Evolutionary conservation across 257 asterid genomes (phyloP).

Genomic region (Plantago ovata): DNA sequence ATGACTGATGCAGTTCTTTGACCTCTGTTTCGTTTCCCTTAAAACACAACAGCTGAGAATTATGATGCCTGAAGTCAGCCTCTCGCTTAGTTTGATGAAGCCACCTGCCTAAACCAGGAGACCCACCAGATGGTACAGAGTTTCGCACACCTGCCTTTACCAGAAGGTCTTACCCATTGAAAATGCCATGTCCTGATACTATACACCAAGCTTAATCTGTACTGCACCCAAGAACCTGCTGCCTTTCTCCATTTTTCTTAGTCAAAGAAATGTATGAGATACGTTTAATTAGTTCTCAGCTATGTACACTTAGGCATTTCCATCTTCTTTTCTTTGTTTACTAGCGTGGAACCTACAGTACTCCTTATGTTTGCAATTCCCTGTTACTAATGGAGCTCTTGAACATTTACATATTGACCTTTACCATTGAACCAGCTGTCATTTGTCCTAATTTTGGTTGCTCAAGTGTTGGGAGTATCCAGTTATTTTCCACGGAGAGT

Average conservation of each 20-base stretch:
- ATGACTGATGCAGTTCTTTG: slow-evolving; percentile 66
- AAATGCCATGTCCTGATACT: slow-evolving; percentile 61
- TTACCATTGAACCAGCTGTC: not conserved
- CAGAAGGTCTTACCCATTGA: slow-evolving; percentile 63
- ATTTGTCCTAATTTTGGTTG: too few relatives aligned
- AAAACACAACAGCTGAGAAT: slow-evolving; percentile 84
- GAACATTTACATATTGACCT: slow-evolving; percentile 3
- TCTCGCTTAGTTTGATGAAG: slow-evolving; percentile 63
- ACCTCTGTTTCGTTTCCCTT: slow-evolving; percentile 85
- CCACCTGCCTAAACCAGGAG: slow-evolving; percentile 97
- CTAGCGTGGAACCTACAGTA: slow-evolving; percentile 12
- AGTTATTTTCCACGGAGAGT: too few relatives aligned
- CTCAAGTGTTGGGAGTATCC: too few relatives aligned
- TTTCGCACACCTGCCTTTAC: slow-evolving; percentile 45
- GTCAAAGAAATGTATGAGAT: slow-evolving; percentile 49
- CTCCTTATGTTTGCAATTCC: slow-evolving; percentile 24
- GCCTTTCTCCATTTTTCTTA: slow-evolving; percentile 19
- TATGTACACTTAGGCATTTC: slow-evolving; percentile 31
- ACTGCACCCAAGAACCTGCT: slow-evolving; percentile 63
- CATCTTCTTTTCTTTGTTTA: slow-evolving; percentile 19
- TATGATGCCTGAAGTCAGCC: slow-evolving; percentile 94
- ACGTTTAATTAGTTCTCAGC: slow-evolving; percentile 37
- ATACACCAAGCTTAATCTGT: slow-evolving; percentile 52
- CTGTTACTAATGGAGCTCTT: slow-evolving; percentile 1
- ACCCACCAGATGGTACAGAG: slow-evolving; percentile 62